These are phyloP conservation scores for Diversispora epigaea DNA, from an alignment of 192 early-diverging fungal species.

Conservation along the genomic window DNA sequence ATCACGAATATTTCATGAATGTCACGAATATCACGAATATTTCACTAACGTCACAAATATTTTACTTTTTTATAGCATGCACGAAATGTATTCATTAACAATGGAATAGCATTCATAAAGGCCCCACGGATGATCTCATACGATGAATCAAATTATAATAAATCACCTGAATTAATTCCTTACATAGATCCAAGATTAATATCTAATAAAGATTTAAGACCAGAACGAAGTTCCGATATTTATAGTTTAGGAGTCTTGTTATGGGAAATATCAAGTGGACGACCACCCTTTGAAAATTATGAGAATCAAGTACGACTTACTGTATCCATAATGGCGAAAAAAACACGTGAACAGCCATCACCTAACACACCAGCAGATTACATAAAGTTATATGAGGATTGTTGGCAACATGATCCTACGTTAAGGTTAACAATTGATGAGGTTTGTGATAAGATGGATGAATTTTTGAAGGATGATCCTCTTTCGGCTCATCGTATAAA, in stretches of 20 bases:
- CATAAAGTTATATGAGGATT: slow-evolving; percentile 23
- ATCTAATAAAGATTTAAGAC: background rate
- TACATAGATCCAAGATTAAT: slow-evolving; percentile 19
- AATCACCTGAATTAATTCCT: background rate
- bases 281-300: background rate
- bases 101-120: slow-evolving; percentile 1
- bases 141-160: background rate
- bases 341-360: background rate
- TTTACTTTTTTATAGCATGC: background rate
- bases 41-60: background rate
- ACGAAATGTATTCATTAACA: slow-evolving; percentile 13
- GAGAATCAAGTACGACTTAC: slow-evolving; percentile 1
- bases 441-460: slow-evolving; percentile 13
- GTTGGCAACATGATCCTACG: slow-evolving; percentile 26
- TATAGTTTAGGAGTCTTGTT: slow-evolving; percentile 11
- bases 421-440: slow-evolving; percentile 22
- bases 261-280: slow-evolving; percentile 14
- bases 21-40: background rate
- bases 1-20: background rate
- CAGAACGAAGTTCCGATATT: slow-evolving; percentile 4
- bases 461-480: background rate
- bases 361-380: slow-evolving; percentile 30
- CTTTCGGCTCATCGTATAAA: background rate
- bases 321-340: background rate
- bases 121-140: background rate